Base-by-base conservation (phyloP, 352 stramenopile genomes). In the Globisporangium polare region DNA sequence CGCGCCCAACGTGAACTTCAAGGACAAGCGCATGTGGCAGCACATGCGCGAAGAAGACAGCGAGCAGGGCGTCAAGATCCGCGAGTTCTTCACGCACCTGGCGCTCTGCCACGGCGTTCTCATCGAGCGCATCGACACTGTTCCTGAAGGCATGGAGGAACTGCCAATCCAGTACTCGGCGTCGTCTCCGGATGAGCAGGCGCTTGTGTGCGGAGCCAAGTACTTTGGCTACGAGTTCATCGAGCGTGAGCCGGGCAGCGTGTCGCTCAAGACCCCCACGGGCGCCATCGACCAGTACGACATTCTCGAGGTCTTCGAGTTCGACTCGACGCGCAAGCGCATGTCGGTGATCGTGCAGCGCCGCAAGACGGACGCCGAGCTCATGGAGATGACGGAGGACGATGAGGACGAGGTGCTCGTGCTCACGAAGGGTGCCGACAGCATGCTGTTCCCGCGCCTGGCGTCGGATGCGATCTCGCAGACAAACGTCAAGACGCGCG, bases 41-140 rank as follows among this genome's bases (percentile, higher is more conserved):
- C 77, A 92, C 43, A 73, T 94, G 57, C 52, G 73, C 22, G 74
- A 71, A 18, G 67, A 66, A 5, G 57, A 62, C 3, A 62, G 78
- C 2, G 29, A 67, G 26, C 79, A 86, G 60, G 71, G 71, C 20
- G 62, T 17, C 17, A 85, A 89, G 61, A 89, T 96, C 35, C 71
- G 76, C 22, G 71, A 92, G 35, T 97, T 98, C 60, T 92, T 94
- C 60, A 88, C 72, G 2, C 75, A 94, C 62, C 59, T 98, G 51
- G 90, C 89, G 18, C 64, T 98, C 15, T 98, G 92, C 47, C 94
- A 99, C 75, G 98, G 96, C 52, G 97, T 99, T 24, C 80, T 99
- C 20, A 96, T 99, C 20, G 97, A 99, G 63, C 92, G 89, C 31
- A 86, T 97, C 62, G 70, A 96, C 3, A 68, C 63, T 5, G 57